phyloP scores from a whole-genome alignment of 306 rosid species.

The Begonia fuchsioides region DNA sequence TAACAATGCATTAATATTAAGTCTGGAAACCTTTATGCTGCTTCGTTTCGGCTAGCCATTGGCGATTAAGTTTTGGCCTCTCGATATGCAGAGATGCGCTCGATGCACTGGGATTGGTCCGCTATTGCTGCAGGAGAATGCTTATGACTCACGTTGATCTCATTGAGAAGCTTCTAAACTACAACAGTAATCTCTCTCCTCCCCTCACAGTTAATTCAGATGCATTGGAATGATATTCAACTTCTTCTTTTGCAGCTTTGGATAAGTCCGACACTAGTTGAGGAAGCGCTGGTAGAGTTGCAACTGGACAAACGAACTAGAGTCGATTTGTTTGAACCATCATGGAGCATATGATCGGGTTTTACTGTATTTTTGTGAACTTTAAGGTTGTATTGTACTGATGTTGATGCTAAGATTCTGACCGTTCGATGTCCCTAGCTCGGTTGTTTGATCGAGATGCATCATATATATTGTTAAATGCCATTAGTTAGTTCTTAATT shows the following conservation, averaged over 20 bases:
- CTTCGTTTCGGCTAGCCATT: no score
- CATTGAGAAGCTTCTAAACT: slow-evolving; percentile 90
- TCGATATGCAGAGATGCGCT: slow-evolving; percentile 64
- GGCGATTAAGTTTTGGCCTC: slow-evolving; percentile 5
- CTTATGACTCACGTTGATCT: slow-evolving; percentile 98
- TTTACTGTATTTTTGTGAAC: no score
- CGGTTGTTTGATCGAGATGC: no score
- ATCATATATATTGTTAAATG: no score
- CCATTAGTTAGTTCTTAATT: no score
- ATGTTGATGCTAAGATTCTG: no score
- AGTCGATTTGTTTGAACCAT: no score
- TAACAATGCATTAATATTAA: no score
- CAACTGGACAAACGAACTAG: background rate
- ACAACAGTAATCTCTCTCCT: slow-evolving; percentile 44
- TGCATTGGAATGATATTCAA: slow-evolving; percentile 5
- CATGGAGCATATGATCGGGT: no score
- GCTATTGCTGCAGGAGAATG: slow-evolving; percentile 90
- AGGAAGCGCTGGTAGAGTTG: slow-evolving; percentile 1
- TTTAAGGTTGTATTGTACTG: no score
- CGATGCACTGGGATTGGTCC: slow-evolving; percentile 83
- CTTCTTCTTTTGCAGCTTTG: slow-evolving; percentile 34
- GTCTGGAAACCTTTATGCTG: no score
- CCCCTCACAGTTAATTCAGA: background rate
- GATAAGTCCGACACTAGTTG: slow-evolving; percentile 47
- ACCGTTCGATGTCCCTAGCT: no score